Evolutionary conservation across 257 asterid species (phyloP), one percentile per base, ranked within the genome.

Genomic region (Mitragyna speciosa): DNA sequence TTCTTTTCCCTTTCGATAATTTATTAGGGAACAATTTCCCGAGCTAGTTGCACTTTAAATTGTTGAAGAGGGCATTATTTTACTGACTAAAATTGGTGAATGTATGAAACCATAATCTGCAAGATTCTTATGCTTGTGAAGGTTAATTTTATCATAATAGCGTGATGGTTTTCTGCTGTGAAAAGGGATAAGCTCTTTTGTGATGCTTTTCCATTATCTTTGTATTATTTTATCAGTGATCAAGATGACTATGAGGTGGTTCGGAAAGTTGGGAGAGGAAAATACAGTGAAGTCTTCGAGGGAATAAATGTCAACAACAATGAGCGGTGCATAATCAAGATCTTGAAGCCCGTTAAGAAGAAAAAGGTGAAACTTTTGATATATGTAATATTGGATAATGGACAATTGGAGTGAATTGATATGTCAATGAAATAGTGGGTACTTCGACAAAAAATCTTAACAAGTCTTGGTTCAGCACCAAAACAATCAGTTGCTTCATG

Each of bases 341-440:
- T 94, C 85, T 91, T 94, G 89, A 94, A 94, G 85, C 98, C 98
- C 68, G 98, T 94, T 43, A 94, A 94, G 91, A 94, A 93, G 96
- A 94, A 93, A 82, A 94, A 94, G 97, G 98, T 92, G 81, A 68
- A 61, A 77, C 58, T 75, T 19, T 43, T 6, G 30, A 65, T 69
- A 17, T 49, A 7, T 64, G 7, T 63, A n/a, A 12, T 6, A 26
- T 28, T 11, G 36, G 17, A 63, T 17, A 14, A 16, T 28, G 39
- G 11, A 0, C 12, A 28, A 63, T 59, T 5, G 47, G 24, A 30
- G 1, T 31, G n/a, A 66, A 11, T 66, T 15, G 47, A 66, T 31
- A 66, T 30, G 45, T 30, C 11, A 5, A 7, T 65, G 16, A 66
- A 16, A 28, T 22, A 70, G 8, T 9, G 74, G 16, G 5, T 43